A percentile compares a stretch with the other conserved stretches of the same genome.
Conservation (phyloP, 257 asterid genomes). For the Coffea eugenioides region DNA sequence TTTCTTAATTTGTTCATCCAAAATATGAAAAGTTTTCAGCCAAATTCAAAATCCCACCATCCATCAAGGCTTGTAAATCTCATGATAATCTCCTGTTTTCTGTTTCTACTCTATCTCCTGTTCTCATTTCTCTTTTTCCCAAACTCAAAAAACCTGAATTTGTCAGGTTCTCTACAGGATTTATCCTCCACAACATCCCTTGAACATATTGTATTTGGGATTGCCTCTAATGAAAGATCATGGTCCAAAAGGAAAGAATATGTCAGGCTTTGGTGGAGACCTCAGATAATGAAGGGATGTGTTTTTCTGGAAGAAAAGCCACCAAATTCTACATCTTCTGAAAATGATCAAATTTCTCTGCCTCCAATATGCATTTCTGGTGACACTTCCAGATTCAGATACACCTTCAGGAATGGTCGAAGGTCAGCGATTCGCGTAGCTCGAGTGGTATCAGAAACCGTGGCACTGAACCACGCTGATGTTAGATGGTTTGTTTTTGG, state of each 20-base stretch:
- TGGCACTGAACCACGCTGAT: conserved; percentile 45
- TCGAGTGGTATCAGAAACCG: conserved; percentile 61
- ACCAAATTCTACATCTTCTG: conserved; percentile 19
- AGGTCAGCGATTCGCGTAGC: conserved; percentile 79
- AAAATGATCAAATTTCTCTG: conserved; percentile 22
- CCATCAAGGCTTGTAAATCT: conserved; percentile 28
- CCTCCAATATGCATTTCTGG: conserved; percentile 65
- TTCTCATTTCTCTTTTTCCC: conserved; percentile 33
- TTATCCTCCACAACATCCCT: conserved; percentile 45
- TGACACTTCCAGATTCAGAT: conserved; percentile 61
- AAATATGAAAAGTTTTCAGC: conserved; percentile 39
- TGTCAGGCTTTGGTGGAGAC: conserved; percentile 75
- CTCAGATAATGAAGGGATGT: conserved; percentile 64
- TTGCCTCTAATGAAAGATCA: conserved; percentile 54
- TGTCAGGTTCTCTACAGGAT: conserved; percentile 26
- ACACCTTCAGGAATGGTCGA: conserved; percentile 55
- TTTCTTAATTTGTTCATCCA: background rate
- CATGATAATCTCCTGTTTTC: conserved; percentile 28
- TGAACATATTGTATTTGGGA: conserved; percentile 70
- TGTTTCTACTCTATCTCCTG: conserved; percentile 31
- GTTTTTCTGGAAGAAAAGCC: conserved; percentile 58
- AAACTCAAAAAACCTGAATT: conserved; percentile 12
- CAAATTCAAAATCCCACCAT: conserved; percentile 25
- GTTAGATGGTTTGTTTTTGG: conserved; percentile 93
- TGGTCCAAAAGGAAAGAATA: conserved; percentile 57